Base-by-base conservation (phyloP, 2,329 filamentous ascomycete genomes). In the Cladosporium sphaerospermum region DNA sequence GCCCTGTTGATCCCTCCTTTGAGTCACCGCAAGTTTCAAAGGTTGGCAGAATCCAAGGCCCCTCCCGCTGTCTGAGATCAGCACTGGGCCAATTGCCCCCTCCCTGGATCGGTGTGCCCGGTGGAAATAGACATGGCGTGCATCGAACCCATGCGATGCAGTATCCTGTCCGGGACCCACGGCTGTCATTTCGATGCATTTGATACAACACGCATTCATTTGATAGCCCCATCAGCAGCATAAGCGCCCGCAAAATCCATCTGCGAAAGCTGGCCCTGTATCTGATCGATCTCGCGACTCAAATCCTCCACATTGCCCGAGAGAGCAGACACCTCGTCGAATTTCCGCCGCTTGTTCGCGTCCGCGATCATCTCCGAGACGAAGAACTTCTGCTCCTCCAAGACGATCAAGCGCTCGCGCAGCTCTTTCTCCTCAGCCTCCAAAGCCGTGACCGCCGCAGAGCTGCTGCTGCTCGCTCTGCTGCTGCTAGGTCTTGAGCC, bases 381-480 rank as follows among this genome's bases (percentile, higher is more conserved):
- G 71, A 96, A 83, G 70, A 95, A 95, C 58, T 84, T 86, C 68
- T 96, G 91, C 71, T 96, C 91, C 68, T 96, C 89, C 1, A 96
- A 77, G 6, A 96, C 85, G 31, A 93, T 86, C 10, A 96, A 73
- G 3, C 83, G 77, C 63, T 96, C 90, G 13, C 86, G 81, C 1
- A 95, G 73, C 16, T 88, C 82, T 66, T 89, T 92, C 68, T 96
- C 90, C 66, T 96, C 89, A 0, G 80, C 81, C 69, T 95, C 90
- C 4, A 95, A 73, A 2, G 81, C 81, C 0, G 82, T 85, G 11
- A 86, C 73, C 9, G 62, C 62, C 6, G 60, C 61, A 0, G 65
- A 67, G 49, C 60, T 64, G 19, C 61, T 56, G 59, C 79, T 78
- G 50, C 77, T 77, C 46, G 76, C 69, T 45, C 81, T 65, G 58